Evolutionary conservation across 768 basidiomycete genomes (phyloP).

Genomic region (Suillus fuscotomentosus): DNA sequence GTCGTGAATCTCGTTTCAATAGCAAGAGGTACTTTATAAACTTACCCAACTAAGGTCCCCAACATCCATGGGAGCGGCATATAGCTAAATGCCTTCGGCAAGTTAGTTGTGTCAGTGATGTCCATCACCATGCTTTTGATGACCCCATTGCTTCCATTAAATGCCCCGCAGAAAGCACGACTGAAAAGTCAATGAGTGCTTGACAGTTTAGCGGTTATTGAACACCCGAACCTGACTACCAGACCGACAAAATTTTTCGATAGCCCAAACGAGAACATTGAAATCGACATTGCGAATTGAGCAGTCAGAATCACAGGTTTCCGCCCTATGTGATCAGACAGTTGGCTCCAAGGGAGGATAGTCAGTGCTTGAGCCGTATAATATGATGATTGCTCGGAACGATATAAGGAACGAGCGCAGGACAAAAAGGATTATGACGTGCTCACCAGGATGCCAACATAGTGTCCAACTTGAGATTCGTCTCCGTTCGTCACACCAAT

Average conservation of each 20-base stretch:
- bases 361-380: constrained; percentile 42
- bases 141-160: constrained; percentile 49
- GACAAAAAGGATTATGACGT: not conserved
- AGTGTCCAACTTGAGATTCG: constrained; percentile 41
- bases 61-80: constrained; percentile 46
- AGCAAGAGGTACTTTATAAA: not conserved
- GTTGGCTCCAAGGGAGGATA: constrained; percentile 41
- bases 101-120: constrained; percentile 24
- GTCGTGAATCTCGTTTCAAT: not conserved
- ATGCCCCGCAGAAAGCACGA: constrained; percentile 39
- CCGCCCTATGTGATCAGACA: constrained; percentile 42
- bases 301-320: constrained; percentile 40
- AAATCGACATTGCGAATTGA: constrained; percentile 36
- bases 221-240: constrained; percentile 29
- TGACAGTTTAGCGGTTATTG: not conserved
- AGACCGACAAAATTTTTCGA: constrained; percentile 38
- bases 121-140: constrained; percentile 42
- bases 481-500: constrained; percentile 35
- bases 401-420: not conserved
- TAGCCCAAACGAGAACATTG: constrained; percentile 41
- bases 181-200: constrained; percentile 15
- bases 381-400: constrained; percentile 39
- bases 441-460: constrained; percentile 39
- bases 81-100: constrained; percentile 46
- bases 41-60: constrained; percentile 39